Conservation (phyloP, 1,139 yeast genomes). For the Hemisphaericaspora subhashii region DNA sequence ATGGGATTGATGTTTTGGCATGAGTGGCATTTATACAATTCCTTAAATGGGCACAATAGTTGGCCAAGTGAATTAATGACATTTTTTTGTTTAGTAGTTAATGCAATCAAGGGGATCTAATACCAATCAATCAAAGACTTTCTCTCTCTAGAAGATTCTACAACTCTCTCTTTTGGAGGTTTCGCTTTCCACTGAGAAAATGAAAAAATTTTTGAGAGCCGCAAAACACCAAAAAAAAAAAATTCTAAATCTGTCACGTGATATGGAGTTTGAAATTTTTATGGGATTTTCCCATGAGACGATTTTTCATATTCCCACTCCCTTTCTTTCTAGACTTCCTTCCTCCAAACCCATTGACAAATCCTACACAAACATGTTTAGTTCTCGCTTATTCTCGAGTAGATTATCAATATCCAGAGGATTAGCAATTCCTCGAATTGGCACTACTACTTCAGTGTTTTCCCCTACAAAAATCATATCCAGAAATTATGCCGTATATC, state of each 20-base stretch:
- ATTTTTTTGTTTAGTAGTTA: constrained; percentile 32
- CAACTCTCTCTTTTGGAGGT: background rate
- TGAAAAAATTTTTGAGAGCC: too few relatives aligned
- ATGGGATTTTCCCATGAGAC: too few relatives aligned
- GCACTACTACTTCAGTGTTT: background rate
- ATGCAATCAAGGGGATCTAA: background rate
- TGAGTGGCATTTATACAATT: constrained; percentile 79
- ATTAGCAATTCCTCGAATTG: background rate
- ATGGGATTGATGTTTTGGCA: constrained; percentile 80
- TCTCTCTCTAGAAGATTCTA: background rate
- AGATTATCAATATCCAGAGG: background rate
- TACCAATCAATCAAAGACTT: background rate
- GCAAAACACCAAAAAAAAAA: too few relatives aligned
- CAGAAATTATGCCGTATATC: constrained; percentile 13
- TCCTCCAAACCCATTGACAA: too few relatives aligned
- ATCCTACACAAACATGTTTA: background rate
- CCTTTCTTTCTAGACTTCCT: background rate
- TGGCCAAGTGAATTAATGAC: constrained; percentile 85
- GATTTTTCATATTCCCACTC: background rate
- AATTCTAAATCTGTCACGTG: too few relatives aligned
- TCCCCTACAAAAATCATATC: background rate
- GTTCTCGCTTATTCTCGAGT: background rate
- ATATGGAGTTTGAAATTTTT: too few relatives aligned
- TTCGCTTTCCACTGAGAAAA: too few relatives aligned
- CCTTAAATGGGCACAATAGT: constrained; percentile 85